Evolutionary conservation across 768 basidiomycete genomes (phyloP), one percentile per base, ranked within the genome.

Genomic region (Auriculariales sp.): DNA sequence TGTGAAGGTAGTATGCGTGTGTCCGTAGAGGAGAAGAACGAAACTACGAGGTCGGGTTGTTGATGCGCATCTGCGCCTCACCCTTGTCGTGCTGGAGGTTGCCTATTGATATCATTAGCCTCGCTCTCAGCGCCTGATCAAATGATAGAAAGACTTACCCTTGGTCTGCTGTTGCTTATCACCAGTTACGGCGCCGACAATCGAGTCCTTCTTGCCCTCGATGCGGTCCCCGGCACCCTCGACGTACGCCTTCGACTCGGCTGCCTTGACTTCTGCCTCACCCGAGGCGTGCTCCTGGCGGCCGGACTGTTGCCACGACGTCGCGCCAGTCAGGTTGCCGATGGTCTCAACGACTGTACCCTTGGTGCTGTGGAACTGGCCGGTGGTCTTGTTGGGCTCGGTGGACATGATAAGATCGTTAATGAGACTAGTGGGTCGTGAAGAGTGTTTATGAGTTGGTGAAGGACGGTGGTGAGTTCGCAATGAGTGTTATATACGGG

Each of bases 111-210:
- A 9, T 12, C 10, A 19, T 9, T 11, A 39, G 17, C 2, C 17
- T n/a, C n/a, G 9, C 9, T 17, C 14, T 17, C 35, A 17, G 35
- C 6, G 7, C n/a, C 35, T n/a, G 35, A 12, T 7, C 35, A 7
- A 5, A 7, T 17, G 15, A 36, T 6, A 7, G 7, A 11, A 25
- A 15, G 10, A 44, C 66, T 46, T 52, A 75, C 78, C 77, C n/a
- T 66, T 17, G 14, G 55, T 49, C 59, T 80, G 67, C 58, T 76
- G 73, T 14, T 62, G 31, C 55, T 69, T 67, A 60, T 79, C 79
- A 22, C 76, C 78, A 17, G 64, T 69, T 44, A 80, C 53, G 9
- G 77, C 73, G 32, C 78, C 78, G 31, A 74, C 64, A 29, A 79
- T 61, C 33, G 72, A 58, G 48, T 79, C 77, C 52, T 73, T 71